Base-by-base conservation (phyloP, 2,329 filamentous ascomycete genomes). In the Pyrenophora tritici-repentis region DNA sequence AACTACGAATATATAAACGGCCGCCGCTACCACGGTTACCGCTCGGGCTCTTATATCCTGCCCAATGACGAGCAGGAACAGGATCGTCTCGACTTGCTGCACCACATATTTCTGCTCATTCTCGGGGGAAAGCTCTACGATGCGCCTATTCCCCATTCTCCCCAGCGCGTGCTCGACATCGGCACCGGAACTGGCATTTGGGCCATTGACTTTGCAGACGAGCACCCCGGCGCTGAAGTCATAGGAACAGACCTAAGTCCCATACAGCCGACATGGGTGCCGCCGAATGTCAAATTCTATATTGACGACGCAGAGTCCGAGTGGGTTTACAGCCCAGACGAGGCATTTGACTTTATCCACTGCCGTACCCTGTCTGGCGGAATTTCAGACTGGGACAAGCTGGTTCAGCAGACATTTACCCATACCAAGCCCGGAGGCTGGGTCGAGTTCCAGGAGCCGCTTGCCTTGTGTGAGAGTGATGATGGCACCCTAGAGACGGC, bases 171-270 rank as follows among this genome's bases (percentile, higher is more conserved):
- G 10, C 66, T 73, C 18, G 71, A 73, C 54, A 55, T 78, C 4
- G 75, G 75, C 18, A 77, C 75, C 0, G 69, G 72, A 18, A 75
- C 73, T 0, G 72, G 73, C 29, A 74, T 75, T 34, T 75, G 73
- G 73, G 70, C 71, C 24, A 70, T 75, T 18, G 73, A 75, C 52
- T 68, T 73, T 43, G 73, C 69, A 18, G 72, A 73, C 49, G 64
- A 69, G 53, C 56, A 73, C 35, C 71, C 70, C 1, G 64, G 56
- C 31, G 55, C 62, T 14, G 62, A 71, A n/a, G 66, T 75, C 35
- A 33, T 72, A 3, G 72, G 73, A 42, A 74, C 67, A 17, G 72
- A 75, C 37, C 61, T 75, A 5, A 64, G 56, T 6, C 71, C 72
- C 50, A 73, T 75, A 43, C 72, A 75, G 52, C 71, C 72, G 9